phyloP scores from a whole-genome alignment of 352 stramenopile species.

The Phytophthora tubulina region DNA sequence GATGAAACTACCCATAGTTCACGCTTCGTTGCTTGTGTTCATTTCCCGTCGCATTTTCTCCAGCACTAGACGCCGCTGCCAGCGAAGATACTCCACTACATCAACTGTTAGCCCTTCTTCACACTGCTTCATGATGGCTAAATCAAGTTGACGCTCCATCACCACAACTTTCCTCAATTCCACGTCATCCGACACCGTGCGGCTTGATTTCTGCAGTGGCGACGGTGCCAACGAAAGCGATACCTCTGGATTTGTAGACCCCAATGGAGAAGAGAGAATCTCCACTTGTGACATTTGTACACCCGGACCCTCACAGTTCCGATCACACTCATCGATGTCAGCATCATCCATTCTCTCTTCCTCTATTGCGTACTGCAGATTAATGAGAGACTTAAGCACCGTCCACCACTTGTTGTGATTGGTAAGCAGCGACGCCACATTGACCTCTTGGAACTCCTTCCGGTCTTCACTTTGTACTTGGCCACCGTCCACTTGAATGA shows the following conservation, averaged over 20 bases:
- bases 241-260: neutral
- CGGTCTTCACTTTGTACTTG: too few species aligned
- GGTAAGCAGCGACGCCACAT: neutral
- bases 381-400: neutral
- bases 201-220: neutral
- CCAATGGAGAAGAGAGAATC: neutral
- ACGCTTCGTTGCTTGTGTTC: too few species aligned
- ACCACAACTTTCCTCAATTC: neutral
- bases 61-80: neutral
- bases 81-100: neutral
- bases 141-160: neutral
- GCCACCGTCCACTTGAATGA: too few species aligned
- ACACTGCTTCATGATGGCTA: neutral
- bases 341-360: neutral
- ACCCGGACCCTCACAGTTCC: neutral
- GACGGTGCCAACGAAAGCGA: neutral
- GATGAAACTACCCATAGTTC: too few species aligned
- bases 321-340: neutral
- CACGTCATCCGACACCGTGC: neutral
- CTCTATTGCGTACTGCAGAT: neutral
- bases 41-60: too few species aligned
- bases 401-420: neutral
- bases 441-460: neutral
- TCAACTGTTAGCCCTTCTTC: neutral
- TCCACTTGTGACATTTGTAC: neutral